These are phyloP conservation scores for Jamesozyma spencerorum DNA, from an alignment of 805 yeast genomes.

Conservation along the genomic window DNA sequence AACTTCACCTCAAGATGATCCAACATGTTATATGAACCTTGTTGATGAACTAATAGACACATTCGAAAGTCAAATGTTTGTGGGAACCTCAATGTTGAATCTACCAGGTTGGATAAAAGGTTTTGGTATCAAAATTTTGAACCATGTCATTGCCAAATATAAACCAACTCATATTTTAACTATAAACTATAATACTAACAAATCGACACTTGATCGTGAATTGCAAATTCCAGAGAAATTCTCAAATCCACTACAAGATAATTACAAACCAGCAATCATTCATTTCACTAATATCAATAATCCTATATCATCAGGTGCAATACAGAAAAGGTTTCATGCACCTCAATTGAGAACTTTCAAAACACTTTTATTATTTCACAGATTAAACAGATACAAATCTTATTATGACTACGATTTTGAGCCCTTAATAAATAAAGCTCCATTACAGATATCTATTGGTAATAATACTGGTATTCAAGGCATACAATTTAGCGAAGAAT, in stretches of 20 bases:
- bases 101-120: conserved; percentile 93
- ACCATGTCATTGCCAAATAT: conserved; percentile 34
- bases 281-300: conserved; percentile 17
- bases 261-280: conserved; percentile 21
- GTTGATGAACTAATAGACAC: conserved; percentile 33
- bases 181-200: conserved; percentile 34
- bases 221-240: conserved; percentile 21
- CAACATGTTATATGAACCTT: conserved; percentile 42
- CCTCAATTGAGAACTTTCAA: conserved; percentile 45
- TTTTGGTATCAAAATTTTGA: conserved; percentile 61
- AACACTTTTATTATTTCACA: conserved; percentile 47
- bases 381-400: conserved; percentile 10
- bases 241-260: conserved; percentile 24
- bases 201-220: conserved; percentile 22
- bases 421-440: conserved; percentile 35
- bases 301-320: not conserved
- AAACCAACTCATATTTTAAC: conserved; percentile 51
- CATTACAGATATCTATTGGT: conserved; percentile 35
- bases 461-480: conserved; percentile 30
- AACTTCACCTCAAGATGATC: conserved; percentile 58
- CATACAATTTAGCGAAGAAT: conserved; percentile 29
- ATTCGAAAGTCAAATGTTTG: conserved; percentile 24
- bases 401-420: conserved; percentile 31
- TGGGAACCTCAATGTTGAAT: conserved; percentile 49
- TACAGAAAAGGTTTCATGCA: conserved; percentile 34